Base-by-base conservation (phyloP, 2,329 filamentous ascomycete genomes). In the Pestalotiopsis sp. region DNA sequence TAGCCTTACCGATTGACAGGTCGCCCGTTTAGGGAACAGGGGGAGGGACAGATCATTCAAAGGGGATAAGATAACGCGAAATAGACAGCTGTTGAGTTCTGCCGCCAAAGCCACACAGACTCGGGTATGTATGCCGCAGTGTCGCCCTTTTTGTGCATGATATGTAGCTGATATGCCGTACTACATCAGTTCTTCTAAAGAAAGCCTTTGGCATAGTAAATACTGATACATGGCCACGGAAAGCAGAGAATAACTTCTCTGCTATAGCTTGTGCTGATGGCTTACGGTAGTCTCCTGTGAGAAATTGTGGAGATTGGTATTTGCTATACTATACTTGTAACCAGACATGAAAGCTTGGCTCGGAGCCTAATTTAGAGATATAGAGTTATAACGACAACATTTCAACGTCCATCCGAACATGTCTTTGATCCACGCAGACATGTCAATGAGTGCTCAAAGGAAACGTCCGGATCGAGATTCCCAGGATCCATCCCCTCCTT, bases 401-500 rank as follows among this genome's bases (percentile, higher is more conserved):
- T 36, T 14, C 27, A 36, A n/a, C 17, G 20, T 12, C 36, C 59
- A 40, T 62, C 59, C 31, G 59, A 62, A 62, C 59, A 20, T 36
- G 31, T 40, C 31, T 12, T 20, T 20, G n/a, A 23, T 62, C 6
- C 11, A 4, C 45, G 14, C 45, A 20, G 59, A 62, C 57, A 36
- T 59, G 25, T 59, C 23, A 27, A n/a, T 23, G n/a, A 27, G 57
- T n/a, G 57, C 45, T n/a, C 11, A 20, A 36, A 52, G 45, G 45
- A 52, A 52, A 52, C 45, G 45, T 52, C 45, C 45, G 45, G 45
- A 52, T 52, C 45, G 45, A 52, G 45, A 52, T 52, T 9, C 45
- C 45, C 45, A 23, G 45, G 13, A 20, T n/a, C 45, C 20, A 9
- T 20, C 5, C 17, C 17, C 20, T 71, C 62, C 61, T 69, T 69